Base-by-base conservation (phyloP, 2,329 filamentous ascomycete genomes). In the Ascochyta viciae-villosae region DNA sequence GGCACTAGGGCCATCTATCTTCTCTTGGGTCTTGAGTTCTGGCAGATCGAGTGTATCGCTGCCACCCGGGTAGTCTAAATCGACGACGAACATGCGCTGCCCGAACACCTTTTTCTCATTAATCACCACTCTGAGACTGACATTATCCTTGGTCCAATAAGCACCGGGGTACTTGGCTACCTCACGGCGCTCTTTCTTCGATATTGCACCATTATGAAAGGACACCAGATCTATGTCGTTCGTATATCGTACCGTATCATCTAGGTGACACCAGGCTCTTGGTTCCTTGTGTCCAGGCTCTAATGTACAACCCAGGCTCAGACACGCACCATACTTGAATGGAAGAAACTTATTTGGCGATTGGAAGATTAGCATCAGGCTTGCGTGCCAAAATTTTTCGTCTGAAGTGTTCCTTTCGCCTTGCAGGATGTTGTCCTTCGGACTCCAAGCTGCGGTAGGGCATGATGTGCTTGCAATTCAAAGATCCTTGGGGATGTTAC, bases 81-180 rank as follows among this genome's bases (percentile, higher is more conserved):
- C 60, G 1, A 64, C 50, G 34, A 61, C 31, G 26, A 64, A 64
- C 60, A 64, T 64, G 3, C 41, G 29, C 33, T 64, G 62, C 1
- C 50, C 54, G 9, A 56, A 48, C 0, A 64, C 51, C 23, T 49
- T 47, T n/a, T 16, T 27, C 1, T 49, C 33, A 15, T 35, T 13
- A 10, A 47, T 47, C 8, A 16, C 19, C 6, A 53, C 35, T 27
- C 51, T 31, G 26, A 44, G 16, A n/a, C 26, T 19, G 9, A 16
- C 29, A 9, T 45, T 34, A 6, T 4, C 16, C 26, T 12, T n/a
- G 24, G 3, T 31, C 12, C 13, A 33, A 9, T 15, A 15, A 31
- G 29, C 29, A 31, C 24, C 41, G 8, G 7, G 26, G n/a, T 26
- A 39, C 13, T 27, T 6, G 2, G 22, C 9, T 3, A 52, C 34